Conservation (phyloP, 768 basidiomycete genomes). For the Mycena vitilis region DNA sequence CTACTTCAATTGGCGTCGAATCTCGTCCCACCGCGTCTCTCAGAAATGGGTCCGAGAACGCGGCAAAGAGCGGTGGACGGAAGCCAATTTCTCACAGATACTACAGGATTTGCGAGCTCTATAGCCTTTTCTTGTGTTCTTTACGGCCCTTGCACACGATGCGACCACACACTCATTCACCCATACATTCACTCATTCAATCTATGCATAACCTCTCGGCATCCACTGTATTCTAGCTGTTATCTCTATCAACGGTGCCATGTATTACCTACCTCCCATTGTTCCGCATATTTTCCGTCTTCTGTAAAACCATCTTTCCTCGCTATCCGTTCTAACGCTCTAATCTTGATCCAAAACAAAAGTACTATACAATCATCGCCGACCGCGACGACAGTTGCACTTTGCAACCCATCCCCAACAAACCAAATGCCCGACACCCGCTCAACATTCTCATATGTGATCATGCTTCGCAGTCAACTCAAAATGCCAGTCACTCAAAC, state of each 20-base stretch:
- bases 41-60: slow-evolving; percentile 34
- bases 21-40: background rate
- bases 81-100: slow-evolving; percentile 31
- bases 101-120: slow-evolving; percentile 28
- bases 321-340: too few relatives aligned
- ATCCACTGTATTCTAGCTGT: slow-evolving; percentile 23
- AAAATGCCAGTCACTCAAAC: background rate
- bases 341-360: too few relatives aligned
- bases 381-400: background rate
- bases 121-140: background rate
- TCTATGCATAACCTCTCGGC: background rate
- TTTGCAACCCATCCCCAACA: too few relatives aligned
- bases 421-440: too few relatives aligned
- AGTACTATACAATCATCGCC: background rate
- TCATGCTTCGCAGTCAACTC: background rate
- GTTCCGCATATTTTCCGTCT: too few relatives aligned
- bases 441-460: background rate
- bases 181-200: background rate
- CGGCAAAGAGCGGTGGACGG: slow-evolving; percentile 31
- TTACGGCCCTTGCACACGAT: background rate
- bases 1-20: background rate
- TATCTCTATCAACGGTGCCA: slow-evolving; percentile 4
- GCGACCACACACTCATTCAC: slow-evolving; percentile 6
- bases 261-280: slow-evolving; percentile 15
- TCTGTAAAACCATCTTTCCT: too few relatives aligned